Percentiles rank a stretch among this genome's conserved stretches.
Evolutionary conservation across 2,329 filamentous ascomycete species (phyloP).

Genomic region (Bipolaris zeicola): DNA sequence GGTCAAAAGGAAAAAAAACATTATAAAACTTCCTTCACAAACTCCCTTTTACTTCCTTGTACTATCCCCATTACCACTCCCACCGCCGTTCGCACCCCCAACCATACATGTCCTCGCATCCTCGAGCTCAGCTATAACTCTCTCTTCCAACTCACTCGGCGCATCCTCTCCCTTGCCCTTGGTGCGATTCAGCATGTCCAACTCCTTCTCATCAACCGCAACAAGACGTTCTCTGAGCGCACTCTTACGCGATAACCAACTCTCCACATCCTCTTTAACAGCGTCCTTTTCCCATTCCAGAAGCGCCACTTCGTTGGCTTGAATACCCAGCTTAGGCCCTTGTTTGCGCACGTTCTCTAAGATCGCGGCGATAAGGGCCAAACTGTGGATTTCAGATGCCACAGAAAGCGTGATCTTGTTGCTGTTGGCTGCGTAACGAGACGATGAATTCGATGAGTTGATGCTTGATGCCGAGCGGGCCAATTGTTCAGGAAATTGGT

Average conservation of each 20-base stretch:
- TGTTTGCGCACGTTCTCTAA: conserved; percentile 68
- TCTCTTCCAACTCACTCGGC: conserved; percentile 71
- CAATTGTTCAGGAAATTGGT: conserved; percentile 84
- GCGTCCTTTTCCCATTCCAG: conserved; percentile 75
- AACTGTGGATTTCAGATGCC: conserved; percentile 77
- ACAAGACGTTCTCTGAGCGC: conserved; percentile 74
- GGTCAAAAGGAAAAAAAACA: not conserved
- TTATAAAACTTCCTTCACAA: not conserved
- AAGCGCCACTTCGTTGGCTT: conserved; percentile 67
- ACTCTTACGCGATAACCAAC: conserved; percentile 73
- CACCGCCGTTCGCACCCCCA: conserved; percentile 20
- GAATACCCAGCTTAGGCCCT: conserved; percentile 52
- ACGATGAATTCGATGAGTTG: conserved; percentile 57
- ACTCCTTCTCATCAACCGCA: conserved; percentile 73
- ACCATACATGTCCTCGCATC: conserved; percentile 47
- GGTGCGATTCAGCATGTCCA: conserved; percentile 58
- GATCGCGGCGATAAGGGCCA: conserved; percentile 76
- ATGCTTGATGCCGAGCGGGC: conserved; percentile 73
- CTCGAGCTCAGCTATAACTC: conserved; percentile 61
- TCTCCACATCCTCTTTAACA: conserved; percentile 82
- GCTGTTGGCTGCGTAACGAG: conserved; percentile 44
- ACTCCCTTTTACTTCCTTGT: conserved; percentile 3
- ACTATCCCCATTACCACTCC: conserved; percentile 11
- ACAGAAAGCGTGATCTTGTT: conserved; percentile 73
- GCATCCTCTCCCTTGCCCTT: conserved; percentile 35